Conservation (phyloP, 352 stramenopile genomes). For the Phytophthora uliginosa region DNA sequence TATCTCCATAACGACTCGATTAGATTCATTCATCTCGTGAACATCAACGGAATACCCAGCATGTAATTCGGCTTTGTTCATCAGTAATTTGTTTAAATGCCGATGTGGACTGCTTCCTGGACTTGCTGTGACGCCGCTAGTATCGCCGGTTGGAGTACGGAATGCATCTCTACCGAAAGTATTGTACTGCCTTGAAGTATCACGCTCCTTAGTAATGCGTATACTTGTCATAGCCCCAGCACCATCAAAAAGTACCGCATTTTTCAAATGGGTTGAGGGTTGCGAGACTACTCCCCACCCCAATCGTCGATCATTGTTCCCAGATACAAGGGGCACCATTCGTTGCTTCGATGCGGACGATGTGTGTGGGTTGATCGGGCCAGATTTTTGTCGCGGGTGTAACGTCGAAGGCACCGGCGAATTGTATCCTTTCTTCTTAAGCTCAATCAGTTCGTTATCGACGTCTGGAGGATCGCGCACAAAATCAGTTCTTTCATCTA, state of each 20-base stretch:
- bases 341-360: constrained; percentile 9
- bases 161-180: background rate
- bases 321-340: constrained; percentile 19
- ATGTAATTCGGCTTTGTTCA: constrained; percentile 20
- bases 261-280: constrained; percentile 32
- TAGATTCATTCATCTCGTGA: constrained; percentile 54
- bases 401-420: constrained; percentile 14
- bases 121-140: constrained; percentile 1
- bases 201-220: constrained; percentile 36
- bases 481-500: constrained; percentile 60
- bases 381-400: constrained; percentile 6
- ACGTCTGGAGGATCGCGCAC: constrained; percentile 22
- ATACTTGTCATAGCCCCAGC: constrained; percentile 42
- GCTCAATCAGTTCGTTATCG: constrained; percentile 5
- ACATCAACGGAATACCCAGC: constrained; percentile 15
- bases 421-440: constrained; percentile 26
- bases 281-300: constrained; percentile 20
- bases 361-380: constrained; percentile 4
- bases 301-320: constrained; percentile 17
- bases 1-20: constrained; percentile 76
- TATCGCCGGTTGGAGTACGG: constrained; percentile 11
- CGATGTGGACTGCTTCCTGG: constrained; percentile 23
- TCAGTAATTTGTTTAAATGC: constrained; percentile 26
- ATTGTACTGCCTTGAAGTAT: constrained; percentile 35
- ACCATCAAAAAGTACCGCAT: constrained; percentile 50